Conservation (phyloP, 164 flowering plant species). For the Dillenia turbinata region DNA sequence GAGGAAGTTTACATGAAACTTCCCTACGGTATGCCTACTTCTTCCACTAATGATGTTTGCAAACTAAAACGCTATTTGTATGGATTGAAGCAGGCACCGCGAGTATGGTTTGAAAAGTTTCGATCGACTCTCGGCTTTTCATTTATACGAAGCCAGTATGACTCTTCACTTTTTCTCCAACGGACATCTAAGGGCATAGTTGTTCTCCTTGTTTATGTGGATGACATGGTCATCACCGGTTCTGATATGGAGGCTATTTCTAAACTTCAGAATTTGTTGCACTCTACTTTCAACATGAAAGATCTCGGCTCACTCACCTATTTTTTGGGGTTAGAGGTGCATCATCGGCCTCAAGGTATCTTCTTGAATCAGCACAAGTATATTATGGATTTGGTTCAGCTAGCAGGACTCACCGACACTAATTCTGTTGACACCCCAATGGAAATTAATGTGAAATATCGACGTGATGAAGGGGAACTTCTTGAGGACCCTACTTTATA, state of each 20-base stretch:
- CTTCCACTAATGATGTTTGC: not conserved
- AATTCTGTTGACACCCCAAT: not conserved
- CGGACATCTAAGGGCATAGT: not conserved
- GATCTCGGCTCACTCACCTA: not conserved
- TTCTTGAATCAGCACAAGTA: constrained; percentile 1
- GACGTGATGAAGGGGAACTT: too few relatives aligned
- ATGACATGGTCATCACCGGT: not conserved
- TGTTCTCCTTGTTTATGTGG: constrained; percentile 2
- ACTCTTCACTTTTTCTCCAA: constrained; percentile 1
- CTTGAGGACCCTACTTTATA: too few relatives aligned
- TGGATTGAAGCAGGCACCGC: too few relatives aligned
- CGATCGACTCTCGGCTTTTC: not conserved
- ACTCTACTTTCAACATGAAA: not conserved
- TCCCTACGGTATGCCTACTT: not conserved
- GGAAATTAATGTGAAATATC: not conserved
- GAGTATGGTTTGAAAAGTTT: constrained; percentile 7
- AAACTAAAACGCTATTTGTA: not conserved
- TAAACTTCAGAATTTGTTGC: not conserved
- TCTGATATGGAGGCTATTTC: not conserved
- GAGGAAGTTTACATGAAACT: not conserved
- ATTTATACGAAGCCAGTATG: constrained; percentile 1
- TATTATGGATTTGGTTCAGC: not conserved
- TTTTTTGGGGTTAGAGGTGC: not conserved
- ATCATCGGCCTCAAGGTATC: not conserved
- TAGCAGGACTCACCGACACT: not conserved